Evolutionary conservation across 176 grass and related monocot genomes (phyloP).

Genomic region (Rhynchospora pubera): DNA sequence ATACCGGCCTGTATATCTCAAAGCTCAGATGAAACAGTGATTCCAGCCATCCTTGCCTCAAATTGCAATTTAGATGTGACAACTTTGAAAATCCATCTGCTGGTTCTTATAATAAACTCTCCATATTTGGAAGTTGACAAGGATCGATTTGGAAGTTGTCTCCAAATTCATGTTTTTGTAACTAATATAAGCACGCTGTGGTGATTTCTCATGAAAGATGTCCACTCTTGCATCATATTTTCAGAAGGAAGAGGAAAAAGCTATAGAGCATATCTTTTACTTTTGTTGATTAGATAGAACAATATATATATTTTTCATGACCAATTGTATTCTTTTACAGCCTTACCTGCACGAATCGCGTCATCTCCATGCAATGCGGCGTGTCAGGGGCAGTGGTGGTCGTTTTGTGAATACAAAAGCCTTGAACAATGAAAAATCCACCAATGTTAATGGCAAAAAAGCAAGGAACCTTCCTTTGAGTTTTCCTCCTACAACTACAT

Average conservation of each 20-base stretch:
- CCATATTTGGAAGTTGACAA: no score
- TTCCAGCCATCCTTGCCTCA: not conserved
- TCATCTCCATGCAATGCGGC: conserved; percentile 58
- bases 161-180: not conserved
- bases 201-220: no score
- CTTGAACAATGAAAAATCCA: not conserved
- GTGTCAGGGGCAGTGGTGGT: conserved; percentile 49
- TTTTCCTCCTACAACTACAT: not conserved
- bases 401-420: conserved; percentile 57
- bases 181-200: no score
- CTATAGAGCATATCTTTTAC: not conserved
- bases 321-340: conserved; percentile 22
- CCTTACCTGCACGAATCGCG: conserved; percentile 67
- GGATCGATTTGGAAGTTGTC: not conserved
- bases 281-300: not conserved
- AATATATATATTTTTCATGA: not conserved
- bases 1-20: not conserved
- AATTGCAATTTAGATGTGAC: not conserved
- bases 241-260: no score
- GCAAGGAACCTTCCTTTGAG: not conserved
- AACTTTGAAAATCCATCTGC: not conserved
- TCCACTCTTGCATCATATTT: no score
- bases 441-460: not conserved
- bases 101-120: not conserved
- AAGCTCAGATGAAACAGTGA: not conserved